A percentile compares a stretch with the other conserved stretches of the same genome.
phyloP scores from a whole-genome alignment of 192 early-diverging fungal genomes.

The Chytriomyces sp. region DNA sequence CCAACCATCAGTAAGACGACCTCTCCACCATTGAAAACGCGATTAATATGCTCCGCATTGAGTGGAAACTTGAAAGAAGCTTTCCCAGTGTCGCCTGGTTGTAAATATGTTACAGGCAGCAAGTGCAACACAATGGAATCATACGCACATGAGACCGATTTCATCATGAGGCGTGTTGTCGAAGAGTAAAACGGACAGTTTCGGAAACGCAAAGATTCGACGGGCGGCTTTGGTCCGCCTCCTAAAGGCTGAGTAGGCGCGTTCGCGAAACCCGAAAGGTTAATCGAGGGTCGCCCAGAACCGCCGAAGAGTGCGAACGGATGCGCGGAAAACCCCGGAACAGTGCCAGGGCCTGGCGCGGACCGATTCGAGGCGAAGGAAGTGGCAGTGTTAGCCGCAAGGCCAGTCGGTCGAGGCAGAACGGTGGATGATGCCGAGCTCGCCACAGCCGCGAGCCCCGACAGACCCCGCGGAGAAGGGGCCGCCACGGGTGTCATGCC shows the following conservation, averaged over 20 bases:
- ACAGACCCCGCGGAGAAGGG: not conserved
- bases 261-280: too few species aligned
- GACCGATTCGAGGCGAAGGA: too few species aligned
- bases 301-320: too few species aligned
- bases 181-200: constrained; percentile 1
- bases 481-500: not conserved
- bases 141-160: constrained; percentile 1
- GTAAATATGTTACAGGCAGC: not conserved
- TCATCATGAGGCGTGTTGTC: not conserved
- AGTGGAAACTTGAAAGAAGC: not conserved
- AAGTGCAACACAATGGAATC: not conserved
- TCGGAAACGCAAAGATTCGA: constrained; percentile 9
- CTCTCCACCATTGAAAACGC: not conserved
- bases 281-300: too few species aligned
- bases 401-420: too few species aligned
- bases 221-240: not conserved
- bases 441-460: not conserved
- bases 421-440: not conserved
- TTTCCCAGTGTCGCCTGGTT: constrained; percentile 11
- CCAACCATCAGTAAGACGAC: constrained; percentile 24
- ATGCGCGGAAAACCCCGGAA: not conserved
- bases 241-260: too few species aligned
- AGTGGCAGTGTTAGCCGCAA: too few species aligned
- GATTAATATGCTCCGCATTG: not conserved
- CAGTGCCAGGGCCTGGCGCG: too few species aligned